Evolutionary conservation across 1,284 basidiomycete species (phyloP), one percentile per base, ranked within the genome.

Genomic region (Moesziomyces globuligerus): DNA sequence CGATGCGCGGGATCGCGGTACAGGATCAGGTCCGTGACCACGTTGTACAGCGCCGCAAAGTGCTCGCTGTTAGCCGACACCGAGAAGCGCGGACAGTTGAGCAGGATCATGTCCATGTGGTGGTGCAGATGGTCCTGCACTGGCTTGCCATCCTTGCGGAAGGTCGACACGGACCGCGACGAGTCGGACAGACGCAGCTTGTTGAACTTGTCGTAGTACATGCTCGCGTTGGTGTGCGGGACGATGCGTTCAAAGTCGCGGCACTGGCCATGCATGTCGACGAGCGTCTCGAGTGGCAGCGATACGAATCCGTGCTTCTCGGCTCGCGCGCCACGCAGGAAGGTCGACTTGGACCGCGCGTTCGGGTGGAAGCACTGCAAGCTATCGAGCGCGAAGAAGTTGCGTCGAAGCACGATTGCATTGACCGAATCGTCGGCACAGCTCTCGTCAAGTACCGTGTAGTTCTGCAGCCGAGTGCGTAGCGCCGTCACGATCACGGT

Each of bases 151-250:
- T 73, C 54, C 9, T 55, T 48, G 21, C 65, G 45, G 80, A 83
- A 48, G 77, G 71, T 54, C 2, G 69, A 65, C n/a, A 81, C 68
- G 49, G 87, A 86, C 37, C 88, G 87, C 7, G 88, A 84, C 59
- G 88, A 89, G 76, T 90, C 92, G 39, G 90, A 89, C 47, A 96
- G 85, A 37, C 76, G 66, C 20, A 79, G 66, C 56, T 75, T 70
- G 61, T 98, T 98, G 86, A 97, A 97, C 82, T 92, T 93, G 86
- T 98, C 95, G 80, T 94, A 92, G 51, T 90, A 89, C 71, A 96
- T 87, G 2, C 87, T 89, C 4, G 92, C 92, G 70, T 93, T 89
- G 0, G 94, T 93, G 81, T 93, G 91, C 8, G 92, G 91, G 2
- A 97, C 90, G 40, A 98, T 87, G 1, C 94, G 90, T 76, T 95